These are phyloP conservation scores for Xylariaceae sp. DNA, from an alignment of 2,329 filamentous ascomycete species.

Conservation along the genomic window DNA sequence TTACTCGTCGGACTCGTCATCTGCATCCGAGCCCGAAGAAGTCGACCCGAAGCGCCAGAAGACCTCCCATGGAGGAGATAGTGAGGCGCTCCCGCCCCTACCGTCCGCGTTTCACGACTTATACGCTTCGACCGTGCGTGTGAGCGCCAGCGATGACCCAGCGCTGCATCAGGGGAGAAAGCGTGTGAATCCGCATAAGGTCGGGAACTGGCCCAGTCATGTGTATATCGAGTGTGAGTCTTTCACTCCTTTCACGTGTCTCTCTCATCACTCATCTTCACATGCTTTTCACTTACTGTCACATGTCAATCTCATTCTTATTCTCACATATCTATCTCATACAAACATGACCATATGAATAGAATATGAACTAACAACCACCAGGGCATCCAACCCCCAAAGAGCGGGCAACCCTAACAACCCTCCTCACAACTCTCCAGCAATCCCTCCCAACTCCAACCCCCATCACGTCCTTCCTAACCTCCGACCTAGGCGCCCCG, in stretches of 20 bases:
- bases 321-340: not conserved
- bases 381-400: slow-evolving; percentile 28
- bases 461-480: slow-evolving; percentile 61
- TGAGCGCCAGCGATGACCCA: slow-evolving; percentile 76
- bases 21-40: slow-evolving; percentile 10
- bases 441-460: slow-evolving; percentile 31
- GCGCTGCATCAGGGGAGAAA: slow-evolving; percentile 78
- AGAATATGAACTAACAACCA: not conserved
- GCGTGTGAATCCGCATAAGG: slow-evolving; percentile 74
- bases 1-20: slow-evolving; percentile 34
- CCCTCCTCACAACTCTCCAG: slow-evolving; percentile 38
- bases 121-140: slow-evolving; percentile 75
- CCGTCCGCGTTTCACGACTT: slow-evolving; percentile 80
- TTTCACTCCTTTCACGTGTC: not conserved
- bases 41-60: slow-evolving; percentile 26
- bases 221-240: slow-evolving; percentile 85
- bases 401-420: slow-evolving; percentile 44
- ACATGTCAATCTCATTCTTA: too few relatives aligned
- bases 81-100: slow-evolving; percentile 54
- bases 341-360: not conserved
- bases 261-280: too few relatives aligned
- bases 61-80: slow-evolving; percentile 16
- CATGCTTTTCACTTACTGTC: too few relatives aligned
- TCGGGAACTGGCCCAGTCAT: slow-evolving; percentile 90
- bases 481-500: slow-evolving; percentile 70